Percentiles rank a stretch among this genome's conserved stretches.
These are phyloP conservation scores for Xylariaceae sp. DNA, from an alignment of 2,329 filamentous ascomycete genomes.

Conservation along the genomic window DNA sequence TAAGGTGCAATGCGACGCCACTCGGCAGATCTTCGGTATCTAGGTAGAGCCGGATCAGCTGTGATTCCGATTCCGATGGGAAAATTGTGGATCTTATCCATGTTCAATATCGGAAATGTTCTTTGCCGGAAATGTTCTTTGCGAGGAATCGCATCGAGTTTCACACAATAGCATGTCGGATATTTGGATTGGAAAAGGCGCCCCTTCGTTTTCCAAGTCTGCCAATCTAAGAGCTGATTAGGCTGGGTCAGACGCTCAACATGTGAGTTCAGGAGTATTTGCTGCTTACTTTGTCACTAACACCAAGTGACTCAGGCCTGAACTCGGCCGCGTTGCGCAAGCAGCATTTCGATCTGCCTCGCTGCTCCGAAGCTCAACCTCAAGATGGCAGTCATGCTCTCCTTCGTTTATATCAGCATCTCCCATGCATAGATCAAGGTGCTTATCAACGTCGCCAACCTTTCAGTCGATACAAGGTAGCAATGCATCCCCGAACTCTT, in stretches of 20 bases:
- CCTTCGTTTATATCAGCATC: conserved; percentile 3
- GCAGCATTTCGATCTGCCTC: conserved; percentile 29
- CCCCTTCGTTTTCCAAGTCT: not conserved
- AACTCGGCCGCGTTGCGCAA: conserved; percentile 32
- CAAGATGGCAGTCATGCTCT: conserved; percentile 21
- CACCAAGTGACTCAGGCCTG: conserved; percentile 27
- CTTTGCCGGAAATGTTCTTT: too few relatives aligned
- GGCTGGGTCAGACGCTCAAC: conserved; percentile 8
- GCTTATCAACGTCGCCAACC: conserved; percentile 21
- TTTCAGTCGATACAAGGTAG: conserved; percentile 6
- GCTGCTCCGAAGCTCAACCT: conserved; percentile 25
- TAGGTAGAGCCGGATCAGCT: too few relatives aligned
- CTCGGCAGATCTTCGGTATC: too few relatives aligned
- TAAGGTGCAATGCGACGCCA: not conserved
- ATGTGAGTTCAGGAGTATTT: conserved; percentile 20
- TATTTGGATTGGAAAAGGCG: conserved; percentile 3
- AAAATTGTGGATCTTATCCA: too few relatives aligned
- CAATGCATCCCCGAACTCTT: not conserved
- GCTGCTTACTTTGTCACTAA: not conserved
- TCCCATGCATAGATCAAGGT: conserved; percentile 7
- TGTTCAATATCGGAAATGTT: too few relatives aligned
- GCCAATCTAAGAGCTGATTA: not conserved
- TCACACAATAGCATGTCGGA: not conserved
- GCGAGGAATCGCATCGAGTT: not conserved
- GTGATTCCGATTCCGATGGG: too few relatives aligned